phyloP scores from a whole-genome alignment of 768 basidiomycete genomes.

The Tulasnella sp. region DNA sequence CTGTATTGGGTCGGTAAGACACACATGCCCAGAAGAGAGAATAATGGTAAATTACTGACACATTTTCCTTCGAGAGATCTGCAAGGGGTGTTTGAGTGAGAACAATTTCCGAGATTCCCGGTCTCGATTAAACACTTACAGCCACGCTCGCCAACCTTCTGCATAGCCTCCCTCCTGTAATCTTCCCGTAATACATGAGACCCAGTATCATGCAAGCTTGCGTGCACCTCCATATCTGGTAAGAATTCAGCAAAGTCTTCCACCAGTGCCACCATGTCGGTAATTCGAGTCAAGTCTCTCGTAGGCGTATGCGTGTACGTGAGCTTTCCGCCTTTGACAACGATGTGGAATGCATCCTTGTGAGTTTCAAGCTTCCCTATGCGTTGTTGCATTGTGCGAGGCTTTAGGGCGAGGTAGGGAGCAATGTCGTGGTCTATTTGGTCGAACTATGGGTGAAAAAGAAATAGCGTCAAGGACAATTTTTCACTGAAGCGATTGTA shows the following conservation, averaged over 20 bases:
- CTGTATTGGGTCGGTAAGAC: not conserved
- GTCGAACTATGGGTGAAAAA: slow-evolving; percentile 43
- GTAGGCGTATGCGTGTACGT: not conserved
- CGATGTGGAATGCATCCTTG: not conserved
- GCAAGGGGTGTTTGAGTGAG: not conserved
- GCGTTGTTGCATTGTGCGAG: slow-evolving; percentile 3
- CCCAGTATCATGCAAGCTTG: slow-evolving; percentile 18
- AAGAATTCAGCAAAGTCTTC: not conserved
- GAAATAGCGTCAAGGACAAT: not conserved
- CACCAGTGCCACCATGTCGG: not conserved
- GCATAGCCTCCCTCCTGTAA: not conserved
- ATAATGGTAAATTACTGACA: not conserved
- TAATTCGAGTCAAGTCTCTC: not conserved
- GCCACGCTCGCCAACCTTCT: not conserved
- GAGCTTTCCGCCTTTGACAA: not conserved
- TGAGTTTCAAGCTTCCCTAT: not conserved
- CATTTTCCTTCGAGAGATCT: not conserved
- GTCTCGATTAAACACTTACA: not conserved
- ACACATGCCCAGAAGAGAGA: not conserved
- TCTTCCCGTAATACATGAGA: slow-evolving; percentile 11
- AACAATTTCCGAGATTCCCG: not conserved
- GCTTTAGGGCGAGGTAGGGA: not conserved
- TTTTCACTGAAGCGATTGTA: slow-evolving; percentile 36
- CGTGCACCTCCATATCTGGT: slow-evolving; percentile 15
- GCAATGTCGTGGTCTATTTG: slow-evolving; percentile 41